Base-by-base conservation (phyloP, 1,284 basidiomycete genomes). In the Cryptococcus deneoformans region DNA sequence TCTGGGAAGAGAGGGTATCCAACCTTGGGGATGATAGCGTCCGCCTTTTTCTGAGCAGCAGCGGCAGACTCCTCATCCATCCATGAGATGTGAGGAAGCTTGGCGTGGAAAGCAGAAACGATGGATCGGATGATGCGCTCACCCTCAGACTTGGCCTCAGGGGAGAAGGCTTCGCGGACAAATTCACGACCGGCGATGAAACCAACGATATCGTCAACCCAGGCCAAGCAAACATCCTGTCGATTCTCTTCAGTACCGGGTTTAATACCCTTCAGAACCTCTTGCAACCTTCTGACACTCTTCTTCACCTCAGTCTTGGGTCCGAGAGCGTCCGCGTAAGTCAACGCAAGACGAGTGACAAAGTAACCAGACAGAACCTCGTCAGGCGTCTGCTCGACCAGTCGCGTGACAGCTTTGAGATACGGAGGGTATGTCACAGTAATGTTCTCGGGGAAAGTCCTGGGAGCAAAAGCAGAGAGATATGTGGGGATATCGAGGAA, bases 61-160 rank as follows among this genome's bases (percentile, higher is more conserved):
- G 82, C 80, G 16, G 90, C 87, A 7, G 92, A 93, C 68, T 87
- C 79, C 48, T 86, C 77, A 75, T 99, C 95, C 87, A 99, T 92
- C 95, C 95, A 99, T 47, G 87, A 82, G 53, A 98, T 83, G 55
- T 85, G 78, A 11, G 83, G 79, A 10, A 98, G 80, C 12, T 91
- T 91, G 29, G 79, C 78, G 74, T 92, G 87, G 83, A 98, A 99
- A 0, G 92, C 83, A 16, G 83, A 75, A 57, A 98, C 86, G 65
- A 97, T 90, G 55, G 88, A 88, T 86, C 82, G 84, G 71, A 99
- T 96, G 60, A 98, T 85, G 61, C 85, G 84, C 53, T 89, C 89
- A 12, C 87, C 91, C 68, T 89, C 88, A 68, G 83, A 82, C 74
- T 85, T 89, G 40, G 89, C 89, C 47, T 90, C 85, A 5, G 87